Evolutionary conservation across 2,329 filamentous ascomycete species (phyloP).

Genomic region (Bertia moriformis): DNA sequence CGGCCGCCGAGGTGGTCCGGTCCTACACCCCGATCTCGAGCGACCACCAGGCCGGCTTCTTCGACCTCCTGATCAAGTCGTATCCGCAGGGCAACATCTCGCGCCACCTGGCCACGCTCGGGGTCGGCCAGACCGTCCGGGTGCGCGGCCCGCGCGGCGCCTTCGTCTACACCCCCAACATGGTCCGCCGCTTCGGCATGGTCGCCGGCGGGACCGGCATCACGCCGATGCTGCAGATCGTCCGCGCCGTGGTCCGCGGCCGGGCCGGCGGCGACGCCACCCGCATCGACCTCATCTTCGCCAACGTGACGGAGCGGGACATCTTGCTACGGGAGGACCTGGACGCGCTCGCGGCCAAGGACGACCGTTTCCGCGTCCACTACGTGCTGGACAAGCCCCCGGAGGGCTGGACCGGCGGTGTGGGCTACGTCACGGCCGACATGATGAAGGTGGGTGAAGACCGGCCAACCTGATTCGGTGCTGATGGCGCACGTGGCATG

Average conservation of each 20-base stretch:
- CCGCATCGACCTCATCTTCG: constrained; percentile 86
- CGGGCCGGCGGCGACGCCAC: constrained; percentile 69
- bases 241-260: constrained; percentile 76
- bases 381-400: constrained; percentile 96
- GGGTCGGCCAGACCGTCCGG: constrained; percentile 74
- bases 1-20: constrained; percentile 69
- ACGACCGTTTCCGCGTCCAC: constrained; percentile 72
- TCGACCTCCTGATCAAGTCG: constrained; percentile 94
- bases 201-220: constrained; percentile 95
- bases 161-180: constrained; percentile 93
- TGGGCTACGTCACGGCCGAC: constrained; percentile 86
- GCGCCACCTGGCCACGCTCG: constrained; percentile 72
- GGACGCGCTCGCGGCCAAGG: constrained; percentile 62
- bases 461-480: background rate
- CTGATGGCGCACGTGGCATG: background rate
- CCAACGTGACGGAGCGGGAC: constrained; percentile 85
- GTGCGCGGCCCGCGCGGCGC: constrained; percentile 91
- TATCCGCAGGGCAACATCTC: constrained; percentile 97
- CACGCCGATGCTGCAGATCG: constrained; percentile 94
- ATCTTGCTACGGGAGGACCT: constrained; percentile 89
- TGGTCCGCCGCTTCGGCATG: constrained; percentile 95
- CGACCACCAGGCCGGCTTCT: constrained; percentile 77
- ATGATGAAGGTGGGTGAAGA: constrained; percentile 66
- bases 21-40: constrained; percentile 87
- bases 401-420: constrained; percentile 77